Conservation (phyloP, 208 protist species). For the Wallacemonas sp. region DNA sequence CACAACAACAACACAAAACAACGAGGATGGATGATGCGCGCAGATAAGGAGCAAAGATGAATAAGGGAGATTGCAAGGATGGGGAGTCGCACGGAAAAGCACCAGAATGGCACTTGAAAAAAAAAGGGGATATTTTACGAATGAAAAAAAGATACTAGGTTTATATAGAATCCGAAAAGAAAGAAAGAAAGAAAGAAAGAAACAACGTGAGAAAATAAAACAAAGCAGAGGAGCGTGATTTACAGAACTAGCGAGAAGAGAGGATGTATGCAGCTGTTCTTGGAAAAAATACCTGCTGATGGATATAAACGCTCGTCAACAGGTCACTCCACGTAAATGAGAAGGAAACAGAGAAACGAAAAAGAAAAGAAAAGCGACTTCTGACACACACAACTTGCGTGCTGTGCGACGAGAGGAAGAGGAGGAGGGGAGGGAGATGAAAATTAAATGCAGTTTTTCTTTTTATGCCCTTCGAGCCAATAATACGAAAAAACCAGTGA, state of each 20-base stretch:
- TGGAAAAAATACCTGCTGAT: not conserved
- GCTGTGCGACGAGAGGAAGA: not conserved
- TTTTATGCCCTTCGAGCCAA: not conserved
- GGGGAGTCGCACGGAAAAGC: too few species aligned
- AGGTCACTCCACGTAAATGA: not conserved
- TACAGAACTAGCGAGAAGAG: not conserved
- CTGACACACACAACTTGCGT: not conserved
- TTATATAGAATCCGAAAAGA: too few species aligned
- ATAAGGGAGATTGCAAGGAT: too few species aligned
- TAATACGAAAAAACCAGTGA: not conserved
- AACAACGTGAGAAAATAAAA: slow-evolving; percentile 5
- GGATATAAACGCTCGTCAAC: not conserved
- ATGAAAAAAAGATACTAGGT: not conserved
- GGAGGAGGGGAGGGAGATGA: not conserved
- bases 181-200: slow-evolving; percentile 18
- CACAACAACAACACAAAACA: too few species aligned
- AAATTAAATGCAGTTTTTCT: not conserved
- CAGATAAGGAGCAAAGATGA: too few species aligned
- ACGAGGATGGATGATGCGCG: too few species aligned
- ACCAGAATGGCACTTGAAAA: not conserved
- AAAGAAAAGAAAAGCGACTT: not conserved
- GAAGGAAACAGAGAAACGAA: not conserved
- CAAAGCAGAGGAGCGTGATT: slow-evolving; percentile 5
- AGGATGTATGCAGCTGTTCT: not conserved
- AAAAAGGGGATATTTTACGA: slow-evolving; percentile 8